Evolutionary conservation across 345 rosid species (phyloP).

Genomic region (Sisymbrium altissimum): DNA sequence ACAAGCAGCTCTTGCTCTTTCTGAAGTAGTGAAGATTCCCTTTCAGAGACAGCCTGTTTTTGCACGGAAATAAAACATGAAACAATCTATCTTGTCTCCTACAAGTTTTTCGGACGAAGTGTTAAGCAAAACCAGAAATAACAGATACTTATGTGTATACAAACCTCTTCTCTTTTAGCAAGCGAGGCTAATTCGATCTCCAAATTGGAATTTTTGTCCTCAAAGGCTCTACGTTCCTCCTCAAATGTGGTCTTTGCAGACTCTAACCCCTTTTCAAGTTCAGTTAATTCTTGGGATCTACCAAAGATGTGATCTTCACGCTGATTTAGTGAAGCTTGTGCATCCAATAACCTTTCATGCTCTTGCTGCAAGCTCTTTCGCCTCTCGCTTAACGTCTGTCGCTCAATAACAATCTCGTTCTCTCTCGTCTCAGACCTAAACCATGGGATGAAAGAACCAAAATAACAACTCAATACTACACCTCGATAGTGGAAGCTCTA

Average conservation of each 20-base stretch:
- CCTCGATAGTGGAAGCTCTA: not conserved
- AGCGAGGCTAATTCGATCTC: constrained; percentile 48
- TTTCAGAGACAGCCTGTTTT: constrained; percentile 51
- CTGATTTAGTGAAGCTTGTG: constrained; percentile 67
- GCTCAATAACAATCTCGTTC: constrained; percentile 55
- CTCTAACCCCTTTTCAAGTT: constrained; percentile 56
- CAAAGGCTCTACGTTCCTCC: constrained; percentile 50
- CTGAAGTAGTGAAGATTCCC: constrained; percentile 55
- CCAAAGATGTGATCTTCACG: constrained; percentile 75
- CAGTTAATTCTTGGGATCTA: constrained; percentile 65
- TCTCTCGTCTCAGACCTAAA: constrained; percentile 81
- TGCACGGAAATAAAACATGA: constrained; percentile 3
- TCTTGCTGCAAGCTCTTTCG: constrained; percentile 69
- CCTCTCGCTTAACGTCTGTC: constrained; percentile 70
- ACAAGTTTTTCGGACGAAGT: not conserved
- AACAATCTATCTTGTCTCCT: not conserved
- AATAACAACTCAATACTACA: not conserved
- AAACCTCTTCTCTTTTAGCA: constrained; percentile 75
- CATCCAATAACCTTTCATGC: constrained; percentile 72
- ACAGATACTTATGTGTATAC: constrained; percentile 2
- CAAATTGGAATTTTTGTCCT: constrained; percentile 53
- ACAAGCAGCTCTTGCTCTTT: constrained; percentile 71
- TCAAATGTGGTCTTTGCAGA: constrained; percentile 49
- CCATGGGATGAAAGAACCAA: constrained; percentile 14
- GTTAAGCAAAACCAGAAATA: constrained; percentile 6